Conservation (phyloP, 495 filamentous ascomycete genomes). For the Xylaria flabelliformis region DNA sequence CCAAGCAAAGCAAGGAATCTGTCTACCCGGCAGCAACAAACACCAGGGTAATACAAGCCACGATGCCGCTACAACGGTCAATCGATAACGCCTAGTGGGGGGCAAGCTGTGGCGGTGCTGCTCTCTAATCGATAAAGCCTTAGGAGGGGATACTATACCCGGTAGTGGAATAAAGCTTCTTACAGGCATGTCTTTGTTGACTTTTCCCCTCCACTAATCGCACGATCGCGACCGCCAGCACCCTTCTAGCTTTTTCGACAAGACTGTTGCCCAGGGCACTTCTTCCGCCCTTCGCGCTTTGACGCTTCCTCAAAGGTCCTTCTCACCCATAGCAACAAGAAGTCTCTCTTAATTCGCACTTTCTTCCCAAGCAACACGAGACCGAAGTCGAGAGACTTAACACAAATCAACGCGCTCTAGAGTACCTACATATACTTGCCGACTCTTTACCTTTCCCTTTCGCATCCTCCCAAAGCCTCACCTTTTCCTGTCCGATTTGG, state of each 20-base stretch:
- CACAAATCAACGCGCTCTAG: conserved; percentile 21
- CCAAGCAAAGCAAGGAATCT: conserved; percentile 7
- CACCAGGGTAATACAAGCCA: background rate
- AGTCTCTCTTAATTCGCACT: background rate
- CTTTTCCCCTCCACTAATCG: conserved; percentile 29
- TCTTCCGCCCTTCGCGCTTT: conserved; percentile 10
- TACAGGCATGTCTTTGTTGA: conserved; percentile 27
- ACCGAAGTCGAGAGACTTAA: background rate
- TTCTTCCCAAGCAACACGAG: conserved; percentile 23
- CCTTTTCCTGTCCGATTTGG: background rate
- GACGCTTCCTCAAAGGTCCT: background rate
- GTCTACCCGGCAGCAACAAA: background rate
- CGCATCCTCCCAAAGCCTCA: conserved; percentile 7
- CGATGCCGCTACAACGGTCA: background rate
- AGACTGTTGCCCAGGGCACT: conserved; percentile 24
- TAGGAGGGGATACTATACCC: conserved; percentile 16
- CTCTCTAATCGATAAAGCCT: conserved; percentile 23
- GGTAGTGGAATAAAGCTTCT: conserved; percentile 6
- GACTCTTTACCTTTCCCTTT: background rate
- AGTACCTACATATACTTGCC: background rate
- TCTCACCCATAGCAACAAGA: background rate
- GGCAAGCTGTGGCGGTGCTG: background rate
- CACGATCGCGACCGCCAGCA: conserved; percentile 20
- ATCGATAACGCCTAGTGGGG: background rate
- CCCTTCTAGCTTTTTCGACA: conserved; percentile 21